Evolutionary conservation across 805 yeast genomes (phyloP).

Genomic region (Torulaspora franciscae): DNA sequence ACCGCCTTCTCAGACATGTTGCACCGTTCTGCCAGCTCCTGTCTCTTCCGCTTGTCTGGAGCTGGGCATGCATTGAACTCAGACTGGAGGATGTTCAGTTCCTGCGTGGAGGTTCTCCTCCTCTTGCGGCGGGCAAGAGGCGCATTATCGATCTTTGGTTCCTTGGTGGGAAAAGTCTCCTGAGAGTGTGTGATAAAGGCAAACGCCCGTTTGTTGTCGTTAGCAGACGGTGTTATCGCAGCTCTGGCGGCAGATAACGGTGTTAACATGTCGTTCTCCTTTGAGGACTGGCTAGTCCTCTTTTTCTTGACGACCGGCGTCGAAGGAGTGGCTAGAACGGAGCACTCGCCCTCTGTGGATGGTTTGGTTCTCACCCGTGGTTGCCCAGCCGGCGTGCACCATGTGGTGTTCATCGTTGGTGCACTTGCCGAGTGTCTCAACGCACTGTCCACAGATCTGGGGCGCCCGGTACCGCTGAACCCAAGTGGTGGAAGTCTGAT

Average conservation of each 20-base stretch:
- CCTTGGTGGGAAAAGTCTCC: constrained; percentile 76
- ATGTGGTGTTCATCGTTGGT: background rate
- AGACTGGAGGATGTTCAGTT: constrained; percentile 70
- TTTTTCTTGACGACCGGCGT: constrained; percentile 21
- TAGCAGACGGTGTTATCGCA: constrained; percentile 31
- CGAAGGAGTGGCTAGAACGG: constrained; percentile 9
- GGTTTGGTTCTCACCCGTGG: constrained; percentile 7
- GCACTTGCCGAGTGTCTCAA: constrained; percentile 21
- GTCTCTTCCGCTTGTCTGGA: constrained; percentile 72
- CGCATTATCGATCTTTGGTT: constrained; percentile 84
- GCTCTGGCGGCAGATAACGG: constrained; percentile 35
- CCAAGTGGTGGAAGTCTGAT: constrained; percentile 32
- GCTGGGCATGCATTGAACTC: constrained; percentile 76
- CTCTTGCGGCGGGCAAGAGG: constrained; percentile 90
- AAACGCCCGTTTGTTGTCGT: constrained; percentile 42
- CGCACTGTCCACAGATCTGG: constrained; percentile 27
- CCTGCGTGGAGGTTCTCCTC: constrained; percentile 89
- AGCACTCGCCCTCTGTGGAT: constrained; percentile 5
- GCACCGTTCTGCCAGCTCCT: constrained; percentile 72
- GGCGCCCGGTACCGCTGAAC: constrained; percentile 15
- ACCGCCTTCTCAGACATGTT: constrained; percentile 97
- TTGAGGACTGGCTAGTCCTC: constrained; percentile 6
- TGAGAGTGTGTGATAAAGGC: constrained; percentile 95
- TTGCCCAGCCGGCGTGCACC: background rate
- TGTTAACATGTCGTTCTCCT: constrained; percentile 26